Evolutionary conservation across 169 alveolate genomes (phyloP).

Genomic region (Eimeria praecox): DNA sequence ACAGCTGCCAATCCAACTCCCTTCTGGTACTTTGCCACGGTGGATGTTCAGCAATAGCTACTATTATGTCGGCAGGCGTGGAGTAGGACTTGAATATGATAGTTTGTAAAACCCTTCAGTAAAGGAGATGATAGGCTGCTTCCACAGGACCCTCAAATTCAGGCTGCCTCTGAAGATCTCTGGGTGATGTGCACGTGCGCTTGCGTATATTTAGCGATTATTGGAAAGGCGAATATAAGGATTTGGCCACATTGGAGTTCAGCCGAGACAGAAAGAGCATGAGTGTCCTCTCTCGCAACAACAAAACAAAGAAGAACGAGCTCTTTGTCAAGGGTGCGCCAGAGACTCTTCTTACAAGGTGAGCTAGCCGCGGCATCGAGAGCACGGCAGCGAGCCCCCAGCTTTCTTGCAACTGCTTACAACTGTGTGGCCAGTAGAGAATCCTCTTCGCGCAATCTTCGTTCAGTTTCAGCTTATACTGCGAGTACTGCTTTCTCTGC

Average conservation of each 20-base stretch:
- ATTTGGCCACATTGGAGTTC: conserved; percentile 97
- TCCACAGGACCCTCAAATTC: neutral
- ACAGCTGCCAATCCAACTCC: conserved; percentile 36
- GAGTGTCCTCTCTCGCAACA: conserved; percentile 91
- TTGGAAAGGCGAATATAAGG: conserved; percentile 84
- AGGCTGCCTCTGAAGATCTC: neutral
- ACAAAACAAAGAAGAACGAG: conserved; percentile 72
- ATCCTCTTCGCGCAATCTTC: neutral
- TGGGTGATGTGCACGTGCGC: neutral
- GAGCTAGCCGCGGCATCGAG: conserved; percentile 23
- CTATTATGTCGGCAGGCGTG: neutral
- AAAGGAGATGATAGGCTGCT: neutral
- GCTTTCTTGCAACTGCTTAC: conserved; percentile 42
- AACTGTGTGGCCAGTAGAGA: neutral
- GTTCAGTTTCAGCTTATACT: neutral
- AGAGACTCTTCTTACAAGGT: conserved; percentile 95
- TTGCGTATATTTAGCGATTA: conserved; percentile 42
- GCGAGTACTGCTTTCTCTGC: neutral
- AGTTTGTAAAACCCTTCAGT: neutral
- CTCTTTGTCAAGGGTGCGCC: conserved; percentile 99
- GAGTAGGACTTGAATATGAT: neutral
- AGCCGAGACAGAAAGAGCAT: conserved; percentile 98
- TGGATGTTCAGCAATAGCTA: neutral
- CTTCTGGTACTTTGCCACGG: conserved; percentile 49
- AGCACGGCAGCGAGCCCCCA: conserved; percentile 80